These are phyloP conservation scores for Euphorbia lathyris DNA, from an alignment of 345 rosid genomes.

Conservation along the genomic window DNA sequence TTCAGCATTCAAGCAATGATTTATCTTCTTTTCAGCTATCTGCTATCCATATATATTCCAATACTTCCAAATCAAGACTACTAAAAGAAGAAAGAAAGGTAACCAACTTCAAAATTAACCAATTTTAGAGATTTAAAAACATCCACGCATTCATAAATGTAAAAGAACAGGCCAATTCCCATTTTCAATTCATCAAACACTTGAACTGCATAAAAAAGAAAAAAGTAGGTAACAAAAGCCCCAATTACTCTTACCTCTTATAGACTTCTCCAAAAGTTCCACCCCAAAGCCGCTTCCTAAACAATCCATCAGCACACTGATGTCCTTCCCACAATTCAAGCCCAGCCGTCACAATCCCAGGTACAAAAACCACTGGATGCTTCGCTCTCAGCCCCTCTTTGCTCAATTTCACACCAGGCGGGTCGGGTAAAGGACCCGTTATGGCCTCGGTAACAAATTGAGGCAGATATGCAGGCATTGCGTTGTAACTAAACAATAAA, in stretches of 20 bases:
- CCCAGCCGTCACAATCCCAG: conserved; percentile 93
- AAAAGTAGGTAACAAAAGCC: conserved; percentile 4
- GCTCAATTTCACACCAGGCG: conserved; percentile 77
- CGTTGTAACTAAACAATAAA: conserved; percentile 74
- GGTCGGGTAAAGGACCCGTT: conserved; percentile 90
- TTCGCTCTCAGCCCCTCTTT: conserved; percentile 77
- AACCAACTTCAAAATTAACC: background rate
- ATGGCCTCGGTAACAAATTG: conserved; percentile 88
- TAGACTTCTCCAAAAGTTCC: conserved; percentile 98
- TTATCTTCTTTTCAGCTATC: too few relatives aligned
- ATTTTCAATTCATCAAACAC: background rate
- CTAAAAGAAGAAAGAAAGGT: background rate
- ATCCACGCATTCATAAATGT: background rate
- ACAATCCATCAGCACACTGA: conserved; percentile 82
- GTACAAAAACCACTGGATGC: conserved; percentile 91
- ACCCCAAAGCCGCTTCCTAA: conserved; percentile 95
- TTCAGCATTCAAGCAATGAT: too few relatives aligned
- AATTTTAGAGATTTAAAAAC: background rate
- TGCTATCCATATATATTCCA: too few relatives aligned
- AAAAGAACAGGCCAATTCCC: conserved; percentile 5
- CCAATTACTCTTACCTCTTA: conserved; percentile 54
- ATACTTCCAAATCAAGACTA: background rate
- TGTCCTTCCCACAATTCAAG: conserved; percentile 97
- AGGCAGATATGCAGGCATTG: conserved; percentile 84
- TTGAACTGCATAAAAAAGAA: background rate